phyloP scores from a whole-genome alignment of 371 early-diverging fungal genomes.

The Vairimorpha necatrix region DNA sequence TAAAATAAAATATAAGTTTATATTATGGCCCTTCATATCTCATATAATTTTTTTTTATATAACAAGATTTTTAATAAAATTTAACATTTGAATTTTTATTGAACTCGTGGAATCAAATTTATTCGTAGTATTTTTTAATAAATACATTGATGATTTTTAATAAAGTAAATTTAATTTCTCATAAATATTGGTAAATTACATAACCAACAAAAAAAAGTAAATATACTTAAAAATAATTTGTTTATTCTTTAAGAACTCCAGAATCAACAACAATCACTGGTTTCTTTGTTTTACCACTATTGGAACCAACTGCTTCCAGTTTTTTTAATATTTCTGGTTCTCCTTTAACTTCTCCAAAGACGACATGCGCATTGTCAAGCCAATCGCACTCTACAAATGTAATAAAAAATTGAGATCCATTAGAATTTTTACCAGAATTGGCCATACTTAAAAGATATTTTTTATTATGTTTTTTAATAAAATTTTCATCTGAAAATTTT shows the following conservation, averaged over 20 bases:
- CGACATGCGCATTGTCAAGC: conserved; percentile 87
- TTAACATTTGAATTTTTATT: no score
- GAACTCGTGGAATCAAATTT: no score
- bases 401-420: conserved; percentile 96
- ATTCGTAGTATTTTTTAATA: no score
- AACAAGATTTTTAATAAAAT: no score
- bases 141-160: no score
- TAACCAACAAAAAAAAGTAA: no score
- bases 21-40: no score
- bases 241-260: conserved; percentile 7
- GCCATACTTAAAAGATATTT: conserved; percentile 91
- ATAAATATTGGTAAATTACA: no score
- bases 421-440: conserved; percentile 84
- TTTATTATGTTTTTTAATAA: conserved; percentile 71
- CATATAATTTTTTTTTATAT: no score
- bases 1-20: neutral
- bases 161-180: no score
- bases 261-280: neutral
- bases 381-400: conserved; percentile 80
- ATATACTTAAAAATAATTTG: neutral
- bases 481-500: conserved; percentile 88
- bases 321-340: neutral
- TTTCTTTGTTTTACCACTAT: neutral
- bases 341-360: conserved; percentile 86
- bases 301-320: neutral